phyloP scores from a whole-genome alignment of 345 rosid species.

The Rhodamnia argentea region DNA sequence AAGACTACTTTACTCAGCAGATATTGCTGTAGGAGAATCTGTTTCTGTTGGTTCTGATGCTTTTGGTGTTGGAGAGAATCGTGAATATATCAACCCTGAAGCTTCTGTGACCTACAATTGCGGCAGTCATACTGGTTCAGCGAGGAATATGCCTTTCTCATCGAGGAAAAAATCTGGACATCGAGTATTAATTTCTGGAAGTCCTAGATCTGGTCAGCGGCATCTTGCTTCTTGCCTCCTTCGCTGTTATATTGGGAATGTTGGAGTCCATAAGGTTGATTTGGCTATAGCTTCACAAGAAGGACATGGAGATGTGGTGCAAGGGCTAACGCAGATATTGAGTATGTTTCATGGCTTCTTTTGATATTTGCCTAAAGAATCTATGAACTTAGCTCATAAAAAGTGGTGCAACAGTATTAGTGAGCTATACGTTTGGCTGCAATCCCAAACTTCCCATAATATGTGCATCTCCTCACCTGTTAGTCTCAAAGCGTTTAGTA shows the following conservation, averaged over 20 bases:
- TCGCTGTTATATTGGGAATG: slow-evolving; percentile 70
- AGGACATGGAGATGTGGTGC: slow-evolving; percentile 83
- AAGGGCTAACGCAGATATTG: slow-evolving; percentile 68
- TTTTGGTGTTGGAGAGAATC: slow-evolving; percentile 20
- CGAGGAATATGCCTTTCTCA: slow-evolving; percentile 20
- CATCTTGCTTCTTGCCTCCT: slow-evolving; percentile 91
- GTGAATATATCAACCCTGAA: slow-evolving; percentile 15
- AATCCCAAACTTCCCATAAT: background rate
- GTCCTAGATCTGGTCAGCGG: slow-evolving; percentile 79
- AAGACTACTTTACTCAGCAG: slow-evolving; percentile 44
- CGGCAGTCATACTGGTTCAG: slow-evolving; percentile 12
- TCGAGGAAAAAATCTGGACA: slow-evolving; percentile 51
- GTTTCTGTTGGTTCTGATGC: slow-evolving; percentile 29
- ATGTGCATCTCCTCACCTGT: background rate
- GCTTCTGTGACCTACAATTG: slow-evolving; percentile 18
- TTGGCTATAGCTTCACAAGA: slow-evolving; percentile 86
- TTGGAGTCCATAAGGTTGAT: slow-evolving; percentile 85
- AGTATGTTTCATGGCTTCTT: slow-evolving; percentile 39
- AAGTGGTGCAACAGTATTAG: background rate
- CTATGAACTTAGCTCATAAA: background rate
- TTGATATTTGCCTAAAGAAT: background rate
- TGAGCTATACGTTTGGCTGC: background rate
- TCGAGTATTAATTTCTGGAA: slow-evolving; percentile 71
- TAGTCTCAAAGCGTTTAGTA: background rate
- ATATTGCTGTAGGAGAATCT: slow-evolving; percentile 43